Evolutionary conservation across 768 basidiomycete genomes (phyloP), one percentile per base, ranked within the genome.

Genomic region (Tremella yokohamensis): DNA sequence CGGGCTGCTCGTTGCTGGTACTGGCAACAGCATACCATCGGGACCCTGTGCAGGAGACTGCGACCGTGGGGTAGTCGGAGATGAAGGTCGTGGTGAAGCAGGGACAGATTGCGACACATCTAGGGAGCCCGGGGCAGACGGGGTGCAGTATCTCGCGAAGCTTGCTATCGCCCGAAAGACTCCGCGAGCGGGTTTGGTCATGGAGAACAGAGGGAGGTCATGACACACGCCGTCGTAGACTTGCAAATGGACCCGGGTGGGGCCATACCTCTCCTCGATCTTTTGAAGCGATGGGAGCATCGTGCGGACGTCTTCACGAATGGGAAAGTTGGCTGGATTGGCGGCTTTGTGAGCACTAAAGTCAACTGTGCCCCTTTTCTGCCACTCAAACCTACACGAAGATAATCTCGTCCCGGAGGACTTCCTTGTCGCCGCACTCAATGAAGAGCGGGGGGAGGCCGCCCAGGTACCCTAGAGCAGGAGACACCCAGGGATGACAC

Each of bases 191-290:
- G 76, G 75, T 16, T 62, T 67, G 20, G 77, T 76, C 71, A 76
- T 74, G 6, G 80, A 85, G 73, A 88, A 87, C 7, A 88, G 81
- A 1, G 87, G 86, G 57, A 86, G 76, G 38, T 87, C 87, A 76
- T 88, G 87, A 54, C 85, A 85, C 80, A 85, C 86, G 85, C 85
- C 90, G 70, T 97, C 92, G 70, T 91, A 96, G 1, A 96, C 84
- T 74, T 97, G 92, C 11, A 97, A 79, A 78, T 97, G 92, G 16
- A 94, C 90, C 56, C 85, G 81, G 0, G 92, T 91, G 1, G 87
- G 70, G 1, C 70, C 69, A 61, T 75, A 68, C 8, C 67, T 64
- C 19, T 68, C 66, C 51, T 79, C 75, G 49, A 78, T 78, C 1
- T 67, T 75, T 25, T 75, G 50, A 8, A 78, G 56, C 7, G 62